Evolutionary conservation across 192 early-diverging fungal species (phyloP).

Genomic region (Phlyctochytrium planicorne): DNA sequence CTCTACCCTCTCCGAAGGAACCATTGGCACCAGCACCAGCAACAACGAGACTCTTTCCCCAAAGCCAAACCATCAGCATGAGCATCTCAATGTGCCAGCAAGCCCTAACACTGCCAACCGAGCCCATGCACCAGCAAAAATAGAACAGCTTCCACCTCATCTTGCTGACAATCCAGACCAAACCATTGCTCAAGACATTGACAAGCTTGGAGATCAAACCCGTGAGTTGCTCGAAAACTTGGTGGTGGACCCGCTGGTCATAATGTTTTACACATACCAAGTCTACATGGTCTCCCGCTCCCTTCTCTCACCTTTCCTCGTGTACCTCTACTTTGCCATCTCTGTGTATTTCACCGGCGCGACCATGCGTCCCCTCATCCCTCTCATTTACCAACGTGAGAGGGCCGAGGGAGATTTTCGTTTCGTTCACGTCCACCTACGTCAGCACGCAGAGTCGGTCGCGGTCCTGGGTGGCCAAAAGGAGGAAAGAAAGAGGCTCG

Average conservation of each 20-base stretch:
- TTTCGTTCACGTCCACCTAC: conserved; percentile 68
- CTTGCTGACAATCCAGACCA: conserved; percentile 71
- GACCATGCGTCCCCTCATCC: conserved; percentile 74
- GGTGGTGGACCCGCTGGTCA: conserved; percentile 69
- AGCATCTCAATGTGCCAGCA: too few relatives aligned
- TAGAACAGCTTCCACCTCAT: too few relatives aligned
- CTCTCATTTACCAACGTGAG: conserved; percentile 72
- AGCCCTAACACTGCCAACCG: too few relatives aligned
- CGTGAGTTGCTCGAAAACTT: conserved; percentile 46
- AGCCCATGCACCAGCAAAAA: too few relatives aligned
- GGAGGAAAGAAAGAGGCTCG: too few relatives aligned
- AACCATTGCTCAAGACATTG: conserved; percentile 87
- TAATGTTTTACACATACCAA: conserved; percentile 76
- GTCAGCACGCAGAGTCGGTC: conserved; percentile 76
- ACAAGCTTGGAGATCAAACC: conserved; percentile 65
- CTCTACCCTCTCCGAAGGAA: too few relatives aligned
- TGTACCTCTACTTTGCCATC: conserved; percentile 73
- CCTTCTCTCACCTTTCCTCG: conserved; percentile 63
- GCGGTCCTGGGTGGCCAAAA: too few relatives aligned
- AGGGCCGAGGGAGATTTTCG: conserved; percentile 80
- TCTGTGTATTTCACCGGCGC: conserved; percentile 66
- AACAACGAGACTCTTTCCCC: too few relatives aligned
- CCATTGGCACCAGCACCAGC: too few relatives aligned
- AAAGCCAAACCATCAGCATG: too few relatives aligned
- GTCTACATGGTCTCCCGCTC: conserved; percentile 65